Conservation (phyloP, 1,284 basidiomycete species). For the Ceratobasidium sp. region DNA sequence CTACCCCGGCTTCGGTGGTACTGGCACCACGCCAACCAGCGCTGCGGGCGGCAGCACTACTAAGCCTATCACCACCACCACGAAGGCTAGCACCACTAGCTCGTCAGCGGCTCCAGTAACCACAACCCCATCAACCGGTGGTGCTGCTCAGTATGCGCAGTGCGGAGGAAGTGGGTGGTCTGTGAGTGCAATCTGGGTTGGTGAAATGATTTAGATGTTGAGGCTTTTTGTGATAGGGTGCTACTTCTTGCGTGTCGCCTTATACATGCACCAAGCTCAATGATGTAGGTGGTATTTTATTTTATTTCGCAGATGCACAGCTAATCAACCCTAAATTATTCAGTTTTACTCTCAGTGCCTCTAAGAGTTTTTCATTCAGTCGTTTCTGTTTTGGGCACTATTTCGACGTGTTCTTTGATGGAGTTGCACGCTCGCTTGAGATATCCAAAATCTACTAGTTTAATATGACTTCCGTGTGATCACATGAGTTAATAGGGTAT, state of each 20-base stretch:
- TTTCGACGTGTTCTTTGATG: too few species aligned
- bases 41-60: slow-evolving; percentile 20
- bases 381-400: too few species aligned
- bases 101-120: slow-evolving; percentile 27
- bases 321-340: not conserved
- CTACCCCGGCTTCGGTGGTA: slow-evolving; percentile 34
- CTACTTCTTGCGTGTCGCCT: slow-evolving; percentile 19
- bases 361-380: not conserved
- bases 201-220: not conserved
- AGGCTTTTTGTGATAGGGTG: not conserved
- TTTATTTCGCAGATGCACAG: not conserved
- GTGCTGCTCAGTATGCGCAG: slow-evolving; percentile 41
- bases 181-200: not conserved
- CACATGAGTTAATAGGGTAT: too few species aligned
- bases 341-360: slow-evolving; percentile 38
- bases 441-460: too few species aligned
- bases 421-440: too few species aligned
- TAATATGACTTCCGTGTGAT: too few species aligned
- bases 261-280: slow-evolving; percentile 27
- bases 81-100: not conserved
- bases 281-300: not conserved
- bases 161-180: slow-evolving; percentile 41
- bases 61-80: slow-evolving; percentile 3
- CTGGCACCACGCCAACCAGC: slow-evolving; percentile 28
- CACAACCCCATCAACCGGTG: slow-evolving; percentile 36